Percentiles rank a stretch among this genome's conserved stretches.
phyloP scores from a whole-genome alignment of 306 rosid genomes.

The Trifolium subterraneum region DNA sequence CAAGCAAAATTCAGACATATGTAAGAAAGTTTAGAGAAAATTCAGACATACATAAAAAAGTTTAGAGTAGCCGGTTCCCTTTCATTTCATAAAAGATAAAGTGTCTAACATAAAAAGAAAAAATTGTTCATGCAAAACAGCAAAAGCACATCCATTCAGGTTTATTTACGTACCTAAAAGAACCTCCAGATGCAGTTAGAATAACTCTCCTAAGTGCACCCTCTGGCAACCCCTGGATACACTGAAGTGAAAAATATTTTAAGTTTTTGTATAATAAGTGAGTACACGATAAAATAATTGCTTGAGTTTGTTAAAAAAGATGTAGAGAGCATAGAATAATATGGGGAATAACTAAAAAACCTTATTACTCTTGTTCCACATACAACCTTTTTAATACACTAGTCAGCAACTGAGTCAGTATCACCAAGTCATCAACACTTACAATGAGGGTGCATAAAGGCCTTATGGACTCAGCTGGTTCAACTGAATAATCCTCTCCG shows the following conservation, averaged over 20 bases:
- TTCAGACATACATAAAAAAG: too few species aligned
- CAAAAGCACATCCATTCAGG: conserved; percentile 12
- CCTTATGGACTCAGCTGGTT: too few species aligned
- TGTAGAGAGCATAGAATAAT: conserved; percentile 20
- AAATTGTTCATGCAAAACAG: too few species aligned
- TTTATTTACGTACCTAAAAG: conserved; percentile 71
- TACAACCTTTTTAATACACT: too few species aligned
- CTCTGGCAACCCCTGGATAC: conserved; percentile 94
- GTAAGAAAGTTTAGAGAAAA: conserved; percentile 24
- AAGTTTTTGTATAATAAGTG: conserved; percentile 33
- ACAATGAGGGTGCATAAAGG: too few species aligned
- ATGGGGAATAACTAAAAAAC: conserved; percentile 8
- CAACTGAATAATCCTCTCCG: too few species aligned
- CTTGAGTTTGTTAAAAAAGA: conserved; percentile 24
- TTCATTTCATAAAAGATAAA: too few species aligned
- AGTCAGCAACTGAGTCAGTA: too few species aligned
- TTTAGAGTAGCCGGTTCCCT: too few species aligned
- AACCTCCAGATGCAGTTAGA: conserved; percentile 97
- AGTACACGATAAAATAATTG: conserved; percentile 24
- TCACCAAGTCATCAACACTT: too few species aligned
- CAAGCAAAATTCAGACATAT: conserved; percentile 21
- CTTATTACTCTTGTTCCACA: conserved; percentile 21
- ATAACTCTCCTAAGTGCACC: conserved; percentile 85
- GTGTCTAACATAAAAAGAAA: too few species aligned
- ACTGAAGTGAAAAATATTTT: conserved; percentile 60